These are phyloP conservation scores for Phyllosticta capitalensis DNA, from an alignment of 2,329 filamentous ascomycete genomes.

Conservation along the genomic window DNA sequence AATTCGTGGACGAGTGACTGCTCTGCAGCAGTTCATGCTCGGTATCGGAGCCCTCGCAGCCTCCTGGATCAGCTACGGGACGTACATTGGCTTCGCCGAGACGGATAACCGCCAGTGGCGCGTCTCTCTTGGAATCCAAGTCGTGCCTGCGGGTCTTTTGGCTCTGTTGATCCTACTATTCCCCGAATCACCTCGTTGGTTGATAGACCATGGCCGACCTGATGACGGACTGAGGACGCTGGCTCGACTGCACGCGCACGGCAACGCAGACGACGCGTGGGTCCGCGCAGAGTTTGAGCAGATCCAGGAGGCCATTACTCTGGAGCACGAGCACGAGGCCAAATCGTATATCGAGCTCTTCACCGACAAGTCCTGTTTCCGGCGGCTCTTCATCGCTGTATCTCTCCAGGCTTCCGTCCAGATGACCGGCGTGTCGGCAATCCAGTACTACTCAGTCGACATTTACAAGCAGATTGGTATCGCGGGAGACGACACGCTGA, in stretches of 20 bases:
- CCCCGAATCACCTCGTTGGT: slow-evolving; percentile 60
- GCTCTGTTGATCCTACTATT: slow-evolving; percentile 61
- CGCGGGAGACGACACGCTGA: slow-evolving; percentile 51
- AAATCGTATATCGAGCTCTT: slow-evolving; percentile 64
- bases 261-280: slow-evolving; percentile 56
- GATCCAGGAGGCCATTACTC: slow-evolving; percentile 57
- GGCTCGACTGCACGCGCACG: slow-evolving; percentile 60
- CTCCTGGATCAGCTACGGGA: slow-evolving; percentile 61
- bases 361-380: slow-evolving; percentile 55
- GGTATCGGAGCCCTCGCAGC: slow-evolving; percentile 65
- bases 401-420: slow-evolving; percentile 62
- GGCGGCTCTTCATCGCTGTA: slow-evolving; percentile 60
- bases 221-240: slow-evolving; percentile 59
- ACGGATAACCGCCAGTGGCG: slow-evolving; percentile 49
- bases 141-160: slow-evolving; percentile 55
- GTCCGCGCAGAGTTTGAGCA: slow-evolving; percentile 63
- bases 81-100: slow-evolving; percentile 41
- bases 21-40: slow-evolving; percentile 74
- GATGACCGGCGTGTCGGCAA: slow-evolving; percentile 57
- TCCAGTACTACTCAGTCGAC: slow-evolving; percentile 62
- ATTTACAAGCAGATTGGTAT: slow-evolving; percentile 66
- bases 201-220: slow-evolving; percentile 60
- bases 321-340: slow-evolving; percentile 59
- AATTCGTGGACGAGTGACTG: slow-evolving; percentile 66
- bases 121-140: slow-evolving; percentile 59